These are phyloP conservation scores for Starmerella scarabaei DNA, from an alignment of 805 yeast species.

Conservation along the genomic window DNA sequence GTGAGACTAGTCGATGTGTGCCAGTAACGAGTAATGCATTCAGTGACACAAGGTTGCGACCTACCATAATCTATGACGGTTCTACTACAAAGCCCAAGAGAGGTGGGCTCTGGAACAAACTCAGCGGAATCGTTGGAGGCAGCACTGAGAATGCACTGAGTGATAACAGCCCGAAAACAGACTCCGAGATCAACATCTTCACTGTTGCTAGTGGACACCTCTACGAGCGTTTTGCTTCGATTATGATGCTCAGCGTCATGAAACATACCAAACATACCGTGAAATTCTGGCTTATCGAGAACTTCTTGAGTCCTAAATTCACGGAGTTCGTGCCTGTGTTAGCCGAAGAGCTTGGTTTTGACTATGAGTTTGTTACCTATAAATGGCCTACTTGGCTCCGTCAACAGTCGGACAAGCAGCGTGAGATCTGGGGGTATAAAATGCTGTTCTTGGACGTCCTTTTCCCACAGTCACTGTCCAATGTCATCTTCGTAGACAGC, in stretches of 20 bases:
- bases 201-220: conserved; percentile 71
- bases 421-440: conserved; percentile 82
- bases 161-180: conserved; percentile 14
- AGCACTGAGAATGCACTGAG: neutral
- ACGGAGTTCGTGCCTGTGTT: conserved; percentile 45
- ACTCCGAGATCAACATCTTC: conserved; percentile 65
- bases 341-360: conserved; percentile 47
- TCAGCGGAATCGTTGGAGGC: neutral
- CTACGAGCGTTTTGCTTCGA: conserved; percentile 59
- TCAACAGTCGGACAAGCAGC: conserved; percentile 60
- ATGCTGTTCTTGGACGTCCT: conserved; percentile 74
- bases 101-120: neutral
- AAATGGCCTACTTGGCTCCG: conserved; percentile 91
- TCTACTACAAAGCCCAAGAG: neutral
- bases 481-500: conserved; percentile 75
- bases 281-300: conserved; percentile 78
- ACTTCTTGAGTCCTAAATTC: conserved; percentile 62
- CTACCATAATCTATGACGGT: neutral
- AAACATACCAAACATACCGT: conserved; percentile 49
- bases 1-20: conserved; percentile 4
- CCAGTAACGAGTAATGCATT: neutral
- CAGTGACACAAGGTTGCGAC: neutral
- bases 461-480: conserved; percentile 64
- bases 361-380: conserved; percentile 66
- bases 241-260: conserved; percentile 73